Base-by-base conservation (phyloP, 257 asterid species). In the Petunia secreta region DNA sequence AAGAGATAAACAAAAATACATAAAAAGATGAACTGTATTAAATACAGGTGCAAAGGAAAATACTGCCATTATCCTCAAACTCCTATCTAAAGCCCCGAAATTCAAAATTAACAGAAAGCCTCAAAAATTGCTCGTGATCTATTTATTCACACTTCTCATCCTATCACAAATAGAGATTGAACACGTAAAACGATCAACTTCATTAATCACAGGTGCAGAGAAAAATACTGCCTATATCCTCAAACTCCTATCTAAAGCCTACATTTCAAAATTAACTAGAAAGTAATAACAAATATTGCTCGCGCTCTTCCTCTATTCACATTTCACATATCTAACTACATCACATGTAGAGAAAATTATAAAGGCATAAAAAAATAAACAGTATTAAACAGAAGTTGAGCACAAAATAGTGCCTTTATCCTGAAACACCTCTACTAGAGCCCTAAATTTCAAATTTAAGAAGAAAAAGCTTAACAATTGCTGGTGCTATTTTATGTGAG, bases 181-280 rank as follows among this genome's bases (percentile, higher is more conserved):
- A 25, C 25, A 25, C 25, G 25, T 25, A 25, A 25, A 25, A 25
- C 25, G 25, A 25, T 25, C 25, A 25, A 25, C 25, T 25, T 25
- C 25, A 25, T 25, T 25, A 25, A 25, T 25, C 25, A 25, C 25
- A 25, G 25, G 25, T 25, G 25, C 25, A 25, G 25, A 25, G 25
- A 0, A 25, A 25, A 25, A 25, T 25, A 25, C 25, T 25, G 25
- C 25, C 25, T 25, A 25, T 25, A 25, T 25, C 25, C 25, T 84
- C 81, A 81, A 84, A 84, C 86, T 71, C 85, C 79, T 85, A 5
- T 75, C 75, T 50, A 77, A 82, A 40, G n/a, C 82, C 89, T 25
- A 25, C 25, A 25, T 25, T 25, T 25, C 25, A 25, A 25, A 25
- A 82, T 60, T 39, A 41, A 38, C 52, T 37, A 34, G 60, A 40